phyloP scores from a whole-genome alignment of 768 basidiomycete species.

The Grammothele lineata region DNA sequence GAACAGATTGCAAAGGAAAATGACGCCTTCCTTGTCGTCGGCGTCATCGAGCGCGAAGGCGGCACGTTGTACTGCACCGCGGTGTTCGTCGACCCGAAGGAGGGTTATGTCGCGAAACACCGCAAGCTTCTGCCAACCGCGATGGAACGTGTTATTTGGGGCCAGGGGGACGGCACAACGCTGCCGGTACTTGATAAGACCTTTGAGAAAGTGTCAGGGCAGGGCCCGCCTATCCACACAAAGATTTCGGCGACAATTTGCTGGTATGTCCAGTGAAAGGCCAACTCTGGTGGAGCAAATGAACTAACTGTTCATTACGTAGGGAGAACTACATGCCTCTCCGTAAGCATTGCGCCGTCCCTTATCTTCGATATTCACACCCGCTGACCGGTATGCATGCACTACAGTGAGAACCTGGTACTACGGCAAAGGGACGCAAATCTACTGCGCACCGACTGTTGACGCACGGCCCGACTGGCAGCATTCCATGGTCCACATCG shows the following conservation, averaged over 20 bases:
- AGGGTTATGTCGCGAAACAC: slow-evolving; percentile 56
- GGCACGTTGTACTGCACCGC: slow-evolving; percentile 62
- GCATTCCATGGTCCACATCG: slow-evolving; percentile 57
- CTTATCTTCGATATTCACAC: not conserved
- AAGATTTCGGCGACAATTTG: slow-evolving; percentile 57
- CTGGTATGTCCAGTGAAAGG: slow-evolving; percentile 37
- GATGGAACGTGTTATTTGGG: slow-evolving; percentile 58
- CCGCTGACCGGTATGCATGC: not conserved
- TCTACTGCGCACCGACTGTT: slow-evolving; percentile 66
- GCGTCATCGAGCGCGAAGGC: slow-evolving; percentile 53
- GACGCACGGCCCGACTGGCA: slow-evolving; percentile 56
- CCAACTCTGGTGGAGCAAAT: not conserved
- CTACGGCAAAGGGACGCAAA: slow-evolving; percentile 53
- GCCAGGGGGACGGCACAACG: slow-evolving; percentile 51
- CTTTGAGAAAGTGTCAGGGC: slow-evolving; percentile 27
- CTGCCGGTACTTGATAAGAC: slow-evolving; percentile 43
- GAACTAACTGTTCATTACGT: not conserved
- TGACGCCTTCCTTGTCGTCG: slow-evolving; percentile 53
- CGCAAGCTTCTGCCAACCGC: slow-evolving; percentile 64
- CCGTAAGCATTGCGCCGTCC: slow-evolving; percentile 35
- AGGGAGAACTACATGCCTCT: slow-evolving; percentile 75
- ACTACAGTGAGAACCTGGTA: slow-evolving; percentile 54
- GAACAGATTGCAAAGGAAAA: slow-evolving; percentile 45
- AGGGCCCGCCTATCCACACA: slow-evolving; percentile 26
- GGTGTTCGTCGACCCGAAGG: slow-evolving; percentile 48